Evolutionary conservation across 1,284 basidiomycete species (phyloP).

Genomic region (Marasmius oreades): DNA sequence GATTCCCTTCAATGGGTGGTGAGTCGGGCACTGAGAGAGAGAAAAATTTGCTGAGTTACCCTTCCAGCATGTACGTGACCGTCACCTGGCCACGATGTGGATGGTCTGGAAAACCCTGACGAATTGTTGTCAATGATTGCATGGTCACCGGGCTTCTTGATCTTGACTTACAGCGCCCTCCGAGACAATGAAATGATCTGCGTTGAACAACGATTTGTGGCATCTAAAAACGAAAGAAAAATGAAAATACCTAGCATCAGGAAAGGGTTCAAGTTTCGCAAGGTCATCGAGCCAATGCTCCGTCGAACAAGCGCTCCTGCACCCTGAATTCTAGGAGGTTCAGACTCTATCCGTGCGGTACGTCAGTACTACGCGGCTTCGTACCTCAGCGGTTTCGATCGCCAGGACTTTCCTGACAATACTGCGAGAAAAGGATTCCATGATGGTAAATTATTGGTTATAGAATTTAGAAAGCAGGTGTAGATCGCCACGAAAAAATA

Average conservation of each 20-base stretch:
- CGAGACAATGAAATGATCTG: conserved; percentile 68
- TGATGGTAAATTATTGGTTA: background rate
- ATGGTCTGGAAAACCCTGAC: conserved; percentile 75
- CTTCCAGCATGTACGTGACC: conserved; percentile 87
- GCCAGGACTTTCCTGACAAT: conserved; percentile 77
- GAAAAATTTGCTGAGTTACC: conserved; percentile 34
- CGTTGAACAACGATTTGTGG: background rate
- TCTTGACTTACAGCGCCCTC: conserved; percentile 51
- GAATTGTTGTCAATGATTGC: conserved; percentile 12
- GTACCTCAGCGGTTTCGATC: conserved; percentile 77
- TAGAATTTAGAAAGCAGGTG: background rate
- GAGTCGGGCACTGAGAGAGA: background rate
- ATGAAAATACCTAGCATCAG: conserved; percentile 60
- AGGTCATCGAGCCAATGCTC: conserved; percentile 74
- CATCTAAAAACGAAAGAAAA: background rate
- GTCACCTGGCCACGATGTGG: conserved; percentile 89
- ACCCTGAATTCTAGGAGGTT: conserved; percentile 45
- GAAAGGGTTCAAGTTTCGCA: conserved; percentile 88
- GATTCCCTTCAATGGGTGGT: conserved; percentile 40
- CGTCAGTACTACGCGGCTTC: too few species aligned
- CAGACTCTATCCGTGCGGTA: too few species aligned
- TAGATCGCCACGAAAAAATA: too few species aligned
- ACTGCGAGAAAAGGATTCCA: conserved; percentile 50
- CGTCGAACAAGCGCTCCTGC: conserved; percentile 85
- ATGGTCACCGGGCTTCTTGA: too few species aligned